Evolutionary conservation across 2,329 filamentous ascomycete genomes (phyloP).

Genomic region (Penicillium decumbens): DNA sequence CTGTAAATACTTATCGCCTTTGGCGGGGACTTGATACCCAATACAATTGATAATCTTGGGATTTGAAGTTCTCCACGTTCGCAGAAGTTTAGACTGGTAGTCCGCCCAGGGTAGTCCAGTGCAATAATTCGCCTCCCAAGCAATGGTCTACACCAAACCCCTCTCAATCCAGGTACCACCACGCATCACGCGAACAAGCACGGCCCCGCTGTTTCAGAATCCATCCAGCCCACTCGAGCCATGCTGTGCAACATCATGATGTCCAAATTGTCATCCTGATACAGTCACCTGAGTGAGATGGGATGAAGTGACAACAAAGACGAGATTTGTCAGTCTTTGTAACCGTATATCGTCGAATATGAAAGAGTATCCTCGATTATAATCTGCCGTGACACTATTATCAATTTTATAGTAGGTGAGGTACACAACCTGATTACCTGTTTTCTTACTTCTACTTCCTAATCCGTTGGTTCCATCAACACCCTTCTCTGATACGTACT

Average conservation of each 20-base stretch:
- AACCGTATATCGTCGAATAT: too few relatives aligned
- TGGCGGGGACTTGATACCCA: background rate
- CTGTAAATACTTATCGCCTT: background rate
- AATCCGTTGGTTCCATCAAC: too few relatives aligned
- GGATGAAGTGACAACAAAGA: background rate
- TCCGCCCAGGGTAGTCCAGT: background rate
- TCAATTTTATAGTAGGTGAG: too few relatives aligned
- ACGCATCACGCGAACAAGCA: slow-evolving; percentile 8
- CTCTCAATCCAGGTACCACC: background rate
- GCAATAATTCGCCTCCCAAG: background rate
- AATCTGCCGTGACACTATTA: background rate
- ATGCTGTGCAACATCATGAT: background rate
- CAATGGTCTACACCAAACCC: background rate
- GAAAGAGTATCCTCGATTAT: background rate
- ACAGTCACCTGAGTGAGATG: background rate
- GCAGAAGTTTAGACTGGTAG: too few relatives aligned
- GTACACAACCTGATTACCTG: too few relatives aligned
- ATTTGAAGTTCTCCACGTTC: too few relatives aligned
- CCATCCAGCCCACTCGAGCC: background rate
- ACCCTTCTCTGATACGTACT: too few relatives aligned
- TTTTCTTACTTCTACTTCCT: too few relatives aligned
- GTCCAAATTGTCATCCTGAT: background rate
- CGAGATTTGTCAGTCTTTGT: background rate
- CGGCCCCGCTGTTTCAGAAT: slow-evolving; percentile 11
- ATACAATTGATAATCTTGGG: background rate